A percentile compares a stretch with the other conserved stretches of the same genome.
These are phyloP conservation scores for Capillidium rhysosporum DNA, from an alignment of 371 early-diverging fungal species.

Conservation along the genomic window DNA sequence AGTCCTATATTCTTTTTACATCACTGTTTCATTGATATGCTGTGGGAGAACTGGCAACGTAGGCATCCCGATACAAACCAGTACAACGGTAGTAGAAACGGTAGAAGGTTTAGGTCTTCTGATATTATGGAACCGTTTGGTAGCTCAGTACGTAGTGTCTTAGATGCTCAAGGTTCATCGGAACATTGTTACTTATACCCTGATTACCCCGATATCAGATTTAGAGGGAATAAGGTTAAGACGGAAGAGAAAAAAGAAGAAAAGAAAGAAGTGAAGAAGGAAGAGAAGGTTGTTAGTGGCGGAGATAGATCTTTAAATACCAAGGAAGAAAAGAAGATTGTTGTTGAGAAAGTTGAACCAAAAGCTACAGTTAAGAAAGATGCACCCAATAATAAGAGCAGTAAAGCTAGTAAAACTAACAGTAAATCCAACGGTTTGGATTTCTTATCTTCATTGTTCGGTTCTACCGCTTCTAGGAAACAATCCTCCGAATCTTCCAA, in stretches of 20 bases:
- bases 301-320: too few species aligned
- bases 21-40: conserved; percentile 1
- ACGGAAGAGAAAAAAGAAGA: neutral
- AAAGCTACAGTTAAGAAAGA: too few species aligned
- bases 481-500: too few species aligned
- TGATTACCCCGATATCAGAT: neutral
- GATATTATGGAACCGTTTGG: neutral
- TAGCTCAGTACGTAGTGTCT: neutral
- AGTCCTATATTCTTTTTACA: conserved; percentile 5
- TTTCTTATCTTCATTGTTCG: too few species aligned
- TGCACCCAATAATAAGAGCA: too few species aligned
- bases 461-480: too few species aligned
- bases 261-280: neutral
- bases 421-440: too few species aligned
- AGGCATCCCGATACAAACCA: neutral
- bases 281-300: neutral
- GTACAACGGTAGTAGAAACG: neutral
- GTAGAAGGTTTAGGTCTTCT: neutral
- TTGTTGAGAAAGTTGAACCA: too few species aligned
- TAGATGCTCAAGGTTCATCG: neutral
- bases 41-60: conserved; percentile 16
- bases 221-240: too few species aligned
- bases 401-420: too few species aligned
- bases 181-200: conserved; percentile 2
- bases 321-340: too few species aligned